A percentile compares a stretch with the other conserved stretches of the same genome.
phyloP scores from a whole-genome alignment of 257 asterid genomes.

The Solanum sitiens region DNA sequence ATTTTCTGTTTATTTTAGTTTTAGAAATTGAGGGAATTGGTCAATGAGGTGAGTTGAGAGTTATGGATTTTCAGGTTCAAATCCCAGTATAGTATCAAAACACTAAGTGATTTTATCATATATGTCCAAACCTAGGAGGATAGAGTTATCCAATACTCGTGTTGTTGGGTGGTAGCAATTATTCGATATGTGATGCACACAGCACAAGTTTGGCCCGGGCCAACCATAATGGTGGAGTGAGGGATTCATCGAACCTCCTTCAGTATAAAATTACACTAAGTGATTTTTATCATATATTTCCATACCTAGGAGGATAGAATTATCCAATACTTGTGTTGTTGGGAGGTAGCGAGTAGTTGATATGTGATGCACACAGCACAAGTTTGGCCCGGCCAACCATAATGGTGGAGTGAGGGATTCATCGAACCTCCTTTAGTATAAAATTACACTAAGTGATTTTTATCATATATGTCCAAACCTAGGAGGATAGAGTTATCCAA shows the following conservation, averaged over 20 bases:
- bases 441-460: not conserved
- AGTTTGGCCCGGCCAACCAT: too few species aligned
- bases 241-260: not conserved
- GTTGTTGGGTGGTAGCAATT: not conserved
- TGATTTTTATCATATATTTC: too few species aligned
- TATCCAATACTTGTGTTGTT: too few species aligned
- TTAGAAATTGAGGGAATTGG: not conserved
- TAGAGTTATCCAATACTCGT: not conserved
- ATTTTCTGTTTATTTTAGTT: not conserved
- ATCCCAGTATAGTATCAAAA: not conserved
- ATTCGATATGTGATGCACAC: not conserved
- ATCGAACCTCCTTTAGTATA: not conserved
- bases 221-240: not conserved
- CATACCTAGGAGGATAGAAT: too few species aligned
- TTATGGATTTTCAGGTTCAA: not conserved
- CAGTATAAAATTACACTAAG: too few species aligned
- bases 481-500: not conserved
- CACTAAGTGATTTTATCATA: not conserved
- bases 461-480: not conserved
- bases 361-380: too few species aligned
- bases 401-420: not conserved
- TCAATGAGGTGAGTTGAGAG: not conserved
- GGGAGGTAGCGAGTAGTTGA: too few species aligned
- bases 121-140: not conserved
- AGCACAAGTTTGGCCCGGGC: not conserved